A percentile compares a stretch with the other conserved stretches of the same genome.
Conservation (phyloP, 2,329 filamentous ascomycete species). For the Aspergillus cejpii region DNA sequence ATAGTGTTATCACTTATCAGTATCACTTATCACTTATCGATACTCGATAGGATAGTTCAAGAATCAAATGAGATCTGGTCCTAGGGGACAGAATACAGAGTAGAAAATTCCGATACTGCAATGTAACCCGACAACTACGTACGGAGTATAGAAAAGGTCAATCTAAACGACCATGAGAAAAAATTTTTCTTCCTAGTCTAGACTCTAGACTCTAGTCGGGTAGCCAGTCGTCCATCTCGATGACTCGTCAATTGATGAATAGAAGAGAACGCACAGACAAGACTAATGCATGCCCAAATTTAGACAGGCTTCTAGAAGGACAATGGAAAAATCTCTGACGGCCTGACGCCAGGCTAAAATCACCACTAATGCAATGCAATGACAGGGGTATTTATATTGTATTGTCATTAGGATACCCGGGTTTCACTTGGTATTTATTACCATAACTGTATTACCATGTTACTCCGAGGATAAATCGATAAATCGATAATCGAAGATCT, state of each 20-base stretch:
- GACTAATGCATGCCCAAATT: not conserved
- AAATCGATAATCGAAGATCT: not conserved
- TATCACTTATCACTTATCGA: too few relatives aligned
- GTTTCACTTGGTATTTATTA: not conserved
- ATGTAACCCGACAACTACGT: too few relatives aligned
- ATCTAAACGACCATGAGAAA: slow-evolving; percentile 1
- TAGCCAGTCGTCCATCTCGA: not conserved
- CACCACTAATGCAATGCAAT: too few relatives aligned
- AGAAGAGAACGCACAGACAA: not conserved
- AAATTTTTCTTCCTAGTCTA: slow-evolving; percentile 3
- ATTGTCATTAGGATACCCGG: not conserved
- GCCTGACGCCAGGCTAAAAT: not conserved
- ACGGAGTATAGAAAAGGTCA: not conserved
- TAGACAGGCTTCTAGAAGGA: not conserved
- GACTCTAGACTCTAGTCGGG: too few relatives aligned
- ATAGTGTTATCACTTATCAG: too few relatives aligned
- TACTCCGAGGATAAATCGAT: too few relatives aligned
- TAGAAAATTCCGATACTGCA: too few relatives aligned
- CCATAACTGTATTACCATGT: too few relatives aligned
- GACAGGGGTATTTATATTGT: not conserved
- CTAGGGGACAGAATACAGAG: too few relatives aligned
- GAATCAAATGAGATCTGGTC: too few relatives aligned
- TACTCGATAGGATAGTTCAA: too few relatives aligned
- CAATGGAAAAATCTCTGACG: not conserved
- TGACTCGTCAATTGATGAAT: not conserved